Base-by-base conservation (phyloP, 2,329 filamentous ascomycete species). In the Sporothrix brasiliensis region DNA sequence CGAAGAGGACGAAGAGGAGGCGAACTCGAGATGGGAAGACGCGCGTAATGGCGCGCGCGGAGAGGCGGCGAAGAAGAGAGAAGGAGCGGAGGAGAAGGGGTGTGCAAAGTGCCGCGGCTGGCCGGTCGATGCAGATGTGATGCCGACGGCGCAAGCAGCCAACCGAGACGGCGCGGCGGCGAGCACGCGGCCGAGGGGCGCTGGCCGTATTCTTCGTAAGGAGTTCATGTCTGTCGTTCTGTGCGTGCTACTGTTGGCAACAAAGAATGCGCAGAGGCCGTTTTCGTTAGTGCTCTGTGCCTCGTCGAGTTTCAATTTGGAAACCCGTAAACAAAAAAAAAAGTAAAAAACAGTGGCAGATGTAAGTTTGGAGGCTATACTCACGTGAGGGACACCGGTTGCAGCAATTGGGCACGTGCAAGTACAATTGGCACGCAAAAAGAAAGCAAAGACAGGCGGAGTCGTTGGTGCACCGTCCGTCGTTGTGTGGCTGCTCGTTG, bases 121-220 rank as follows among this genome's bases (percentile, higher is more conserved):
- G 58, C 14, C 24, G 61, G 24, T 16, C 10, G 27, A n/a, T 2
- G 34, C 19, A 16, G 50, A 19, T 14, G 24, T 24, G 7, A 34
- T 30, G 47, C 39, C 63, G 53, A 47, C 14, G 44, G 44, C 69
- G 10, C 27, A 67, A 21, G 69, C 67, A 24, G 70, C 50, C 71
- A 67, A 69, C 30, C 47, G 58, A 5, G 60, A 67, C 27, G 71
- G 39, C 47, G 61, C 24, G 14, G 74, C 75, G 72, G 74, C 75
- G 72, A 79, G 71, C 53, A 78, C 70, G 67, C 75, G 73, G 72
- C 75, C 72, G 65, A 78, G 69, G 39, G 75, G 56, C 56, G 63
- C 73, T 50, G 76, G 74, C 68, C 73, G 58, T 63, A 63, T 75
- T 71, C 77, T 72, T 67, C 77, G 76, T 72, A 75, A 63, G 14